Evolutionary conservation across 768 basidiomycete species (phyloP), one percentile per base, ranked within the genome.

Genomic region (Tephrocybe sp.): DNA sequence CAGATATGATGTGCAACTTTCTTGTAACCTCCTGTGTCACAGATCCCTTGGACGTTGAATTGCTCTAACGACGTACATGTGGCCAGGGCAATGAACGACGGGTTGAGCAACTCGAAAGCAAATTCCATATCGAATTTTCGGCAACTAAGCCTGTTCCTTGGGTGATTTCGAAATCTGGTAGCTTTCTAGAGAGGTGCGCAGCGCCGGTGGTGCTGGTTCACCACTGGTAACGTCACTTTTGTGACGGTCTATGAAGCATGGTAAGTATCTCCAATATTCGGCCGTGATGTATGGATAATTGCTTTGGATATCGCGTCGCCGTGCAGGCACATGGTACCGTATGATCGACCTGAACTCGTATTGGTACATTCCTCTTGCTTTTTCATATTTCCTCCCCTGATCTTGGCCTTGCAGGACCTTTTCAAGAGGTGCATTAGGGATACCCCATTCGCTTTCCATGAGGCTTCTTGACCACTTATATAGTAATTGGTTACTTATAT

Each of bases 1-100:
- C 43, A 77, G 92, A 94, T 66, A 82, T 85, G 75, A 87, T 91
- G 87, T 95, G 92, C 75, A 93, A 94, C 69, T 89, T 78, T 60
- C 78, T 89, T 22, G 87, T 82, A 56, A 53, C 78, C 63, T 14
- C 13, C 16, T 26, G 14, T 16, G 30, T 12, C 19, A 10, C 32
- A 13, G 6, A 14, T 7, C 9, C 13, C 39, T 42, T 19, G 20
- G 22, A 40, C n/a, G 7, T 26, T 7, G 3, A 26, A 26, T 26
- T 26, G 26, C n/a, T 20, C 51, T 51, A 33, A 38, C 19, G 2
- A 39, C 10, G 39, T 23, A 19, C 44, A 40, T 48, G 20, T 16
- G 22, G 45, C 14, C 53, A 84, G 84, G 91, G 91, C 23, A 89
- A 92, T 60, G 82, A 85, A 63, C 76, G 82, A 30, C 92, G 91